Evolutionary conservation across 371 early-diverging fungal genomes (phyloP).

Genomic region (Rhizopus microsporus): DNA sequence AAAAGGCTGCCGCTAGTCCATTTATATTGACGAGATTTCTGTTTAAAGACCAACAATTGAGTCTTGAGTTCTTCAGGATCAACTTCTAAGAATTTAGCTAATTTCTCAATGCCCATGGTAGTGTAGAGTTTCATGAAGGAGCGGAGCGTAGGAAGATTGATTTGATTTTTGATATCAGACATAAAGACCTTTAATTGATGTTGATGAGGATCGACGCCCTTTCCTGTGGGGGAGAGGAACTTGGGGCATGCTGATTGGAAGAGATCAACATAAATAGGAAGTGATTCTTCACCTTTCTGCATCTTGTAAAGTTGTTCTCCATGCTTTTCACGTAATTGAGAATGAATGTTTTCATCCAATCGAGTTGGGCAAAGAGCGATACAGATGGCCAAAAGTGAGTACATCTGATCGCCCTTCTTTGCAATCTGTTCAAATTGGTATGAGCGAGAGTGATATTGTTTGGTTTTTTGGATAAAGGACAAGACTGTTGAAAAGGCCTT

Average conservation of each 20-base stretch:
- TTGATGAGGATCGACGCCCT: constrained; percentile 61
- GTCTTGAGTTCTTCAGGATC: constrained; percentile 78
- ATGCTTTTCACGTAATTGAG: constrained; percentile 85
- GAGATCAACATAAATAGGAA: constrained; percentile 83
- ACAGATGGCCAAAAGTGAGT: constrained; percentile 89
- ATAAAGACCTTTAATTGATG: constrained; percentile 87
- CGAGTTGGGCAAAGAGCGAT: constrained; percentile 91
- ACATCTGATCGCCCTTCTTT: constrained; percentile 94
- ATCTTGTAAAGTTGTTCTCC: constrained; percentile 89
- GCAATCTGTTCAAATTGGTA: constrained; percentile 92
- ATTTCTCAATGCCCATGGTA: constrained; percentile 84
- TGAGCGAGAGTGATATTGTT: constrained; percentile 90
- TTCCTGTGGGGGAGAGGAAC: constrained; percentile 86
- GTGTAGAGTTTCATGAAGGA: constrained; percentile 95
- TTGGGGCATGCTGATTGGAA: constrained; percentile 93
- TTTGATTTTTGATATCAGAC: constrained; percentile 82
- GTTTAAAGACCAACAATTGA: constrained; percentile 90
- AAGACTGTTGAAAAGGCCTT: constrained; percentile 89
- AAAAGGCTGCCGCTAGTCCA: constrained; percentile 74
- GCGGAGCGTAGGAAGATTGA: constrained; percentile 83
- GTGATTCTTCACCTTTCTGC: constrained; percentile 84
- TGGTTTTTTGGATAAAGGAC: constrained; percentile 86
- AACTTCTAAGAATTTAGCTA: constrained; percentile 87
- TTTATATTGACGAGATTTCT: constrained; percentile 87
- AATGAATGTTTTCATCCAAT: constrained; percentile 91